A percentile compares a stretch with the other conserved stretches of the same genome.
phyloP scores from a whole-genome alignment of 805 yeast genomes.

The Sugiyamaella smithiae region DNA sequence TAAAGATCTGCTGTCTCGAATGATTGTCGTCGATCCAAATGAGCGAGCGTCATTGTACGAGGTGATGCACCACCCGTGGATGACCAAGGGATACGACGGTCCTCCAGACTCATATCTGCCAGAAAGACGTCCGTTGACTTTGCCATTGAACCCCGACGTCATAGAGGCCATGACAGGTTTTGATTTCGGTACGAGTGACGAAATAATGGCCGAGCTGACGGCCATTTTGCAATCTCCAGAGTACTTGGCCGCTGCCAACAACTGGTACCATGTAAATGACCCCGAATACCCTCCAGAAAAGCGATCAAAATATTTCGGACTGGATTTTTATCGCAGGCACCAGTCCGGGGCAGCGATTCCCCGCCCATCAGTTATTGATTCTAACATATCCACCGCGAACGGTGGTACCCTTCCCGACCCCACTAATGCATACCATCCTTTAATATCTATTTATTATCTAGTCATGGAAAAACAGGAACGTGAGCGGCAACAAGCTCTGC shows the following conservation, averaged over 20 bases:
- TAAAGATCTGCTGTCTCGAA: slow-evolving; percentile 71
- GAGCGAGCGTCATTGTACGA: slow-evolving; percentile 77
- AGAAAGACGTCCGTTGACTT: slow-evolving; percentile 65
- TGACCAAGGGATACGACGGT: slow-evolving; percentile 80
- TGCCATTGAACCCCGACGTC: slow-evolving; percentile 66
- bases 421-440: slow-evolving; percentile 82
- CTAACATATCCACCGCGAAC: not conserved
- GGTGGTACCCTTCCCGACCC: slow-evolving; percentile 52
- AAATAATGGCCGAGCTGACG: slow-evolving; percentile 54
- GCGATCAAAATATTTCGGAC: slow-evolving; percentile 11
- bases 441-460: slow-evolving; percentile 79
- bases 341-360: slow-evolving; percentile 6
- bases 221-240: slow-evolving; percentile 58
- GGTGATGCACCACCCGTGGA: slow-evolving; percentile 90
- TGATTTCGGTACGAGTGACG: slow-evolving; percentile 71
- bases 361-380: slow-evolving; percentile 4
- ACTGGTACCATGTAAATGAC: slow-evolving; percentile 50
- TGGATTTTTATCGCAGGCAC: slow-evolving; percentile 28
- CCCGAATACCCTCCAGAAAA: slow-evolving; percentile 5
- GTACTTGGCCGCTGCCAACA: slow-evolving; percentile 59
- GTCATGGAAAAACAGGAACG: slow-evolving; percentile 81
- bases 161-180: slow-evolving; percentile 71
- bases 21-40: slow-evolving; percentile 87
- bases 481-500: slow-evolving; percentile 33
- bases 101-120: slow-evolving; percentile 73